Base-by-base conservation (phyloP, 331 rosid species). In the Malus hybrid region DNA sequence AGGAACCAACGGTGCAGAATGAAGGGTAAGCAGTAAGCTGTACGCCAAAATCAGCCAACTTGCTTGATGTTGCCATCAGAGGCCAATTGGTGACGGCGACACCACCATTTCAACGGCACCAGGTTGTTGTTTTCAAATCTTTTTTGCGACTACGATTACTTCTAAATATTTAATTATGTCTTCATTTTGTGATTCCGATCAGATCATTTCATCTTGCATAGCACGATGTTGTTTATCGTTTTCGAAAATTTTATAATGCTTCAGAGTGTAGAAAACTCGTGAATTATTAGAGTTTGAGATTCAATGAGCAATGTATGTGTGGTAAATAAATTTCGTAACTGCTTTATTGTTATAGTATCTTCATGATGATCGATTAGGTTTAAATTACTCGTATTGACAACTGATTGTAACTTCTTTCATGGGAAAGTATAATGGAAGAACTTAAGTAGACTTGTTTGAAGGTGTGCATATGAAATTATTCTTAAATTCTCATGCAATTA, bases 1-100 rank as follows among this genome's bases (percentile, higher is more conserved):
- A 80, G 91, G 65, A 74, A 77, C 83, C 52, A 68, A 84, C 93
- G 93, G 90, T 72, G 42, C 73, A 82, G 39, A 82, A 80, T 75
- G 86, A 82, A 34, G 3, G 29, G 3, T 2, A 2, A 44, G 70
- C 6, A 70, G 31, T 24, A n/a, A 67, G 65, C 14, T 2, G 46
- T 27, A 59, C 64, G 74, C 72, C 89, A 90, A 90, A 2, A 39
- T 39, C 46, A 10, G 46, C 46, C 46, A 39, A 39, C 74, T 88
- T 85, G 86, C 56, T 14, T 50, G 34, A 68, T 76, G 91, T 66
- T 31, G 16, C 46, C 59, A 33, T 65, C 69, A 28, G 72, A 31
- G 12, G 33, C 31, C 61, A 60, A 71, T 65, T 65, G 65, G 66
- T 2, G 86, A 84, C 55, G 71, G 76, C 31, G 86, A 90, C 87